phyloP scores from a whole-genome alignment of 169 alveolate species.

The Cryptosporidium tyzzeri region DNA sequence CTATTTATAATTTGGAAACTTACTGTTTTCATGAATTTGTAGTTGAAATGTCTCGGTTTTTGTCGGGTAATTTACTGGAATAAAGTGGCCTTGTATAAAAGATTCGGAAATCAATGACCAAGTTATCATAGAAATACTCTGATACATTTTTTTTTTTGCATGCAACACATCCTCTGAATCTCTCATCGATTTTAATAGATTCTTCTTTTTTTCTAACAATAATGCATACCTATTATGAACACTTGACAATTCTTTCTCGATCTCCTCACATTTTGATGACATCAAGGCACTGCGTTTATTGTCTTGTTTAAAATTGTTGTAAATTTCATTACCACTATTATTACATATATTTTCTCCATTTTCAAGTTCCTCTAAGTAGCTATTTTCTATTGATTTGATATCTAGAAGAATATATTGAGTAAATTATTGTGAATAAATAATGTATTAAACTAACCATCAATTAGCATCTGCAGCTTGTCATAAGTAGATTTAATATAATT shows the following conservation, averaged over 20 bases:
- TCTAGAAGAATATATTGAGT: conserved; percentile 4
- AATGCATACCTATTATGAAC: conserved; percentile 46
- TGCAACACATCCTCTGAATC: conserved; percentile 53
- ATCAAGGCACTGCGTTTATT: conserved; percentile 2
- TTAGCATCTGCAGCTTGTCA: not conserved
- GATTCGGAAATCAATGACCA: conserved; percentile 72
- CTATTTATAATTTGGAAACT: not conserved
- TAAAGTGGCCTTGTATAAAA: conserved; percentile 66
- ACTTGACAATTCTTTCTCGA: conserved; percentile 51
- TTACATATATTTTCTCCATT: conserved; percentile 1
- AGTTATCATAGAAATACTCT: conserved; percentile 54
- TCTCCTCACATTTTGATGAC: conserved; percentile 52
- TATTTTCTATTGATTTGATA: conserved; percentile 18
- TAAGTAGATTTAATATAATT: conserved; percentile 17
- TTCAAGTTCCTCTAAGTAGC: conserved; percentile 39
- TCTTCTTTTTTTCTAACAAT: conserved; percentile 59
- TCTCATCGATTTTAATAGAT: conserved; percentile 60
- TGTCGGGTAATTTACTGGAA: conserved; percentile 54
- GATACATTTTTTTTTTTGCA: conserved; percentile 70
- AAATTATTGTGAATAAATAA: not conserved
- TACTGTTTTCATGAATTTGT: conserved; percentile 52
- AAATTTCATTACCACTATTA: not conserved
- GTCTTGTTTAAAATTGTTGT: not conserved
- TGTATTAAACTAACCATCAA: conserved; percentile 30
- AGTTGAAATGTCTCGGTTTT: conserved; percentile 60